Base-by-base conservation (phyloP, 305 asterid species). In the Solanum chacoense region DNA sequence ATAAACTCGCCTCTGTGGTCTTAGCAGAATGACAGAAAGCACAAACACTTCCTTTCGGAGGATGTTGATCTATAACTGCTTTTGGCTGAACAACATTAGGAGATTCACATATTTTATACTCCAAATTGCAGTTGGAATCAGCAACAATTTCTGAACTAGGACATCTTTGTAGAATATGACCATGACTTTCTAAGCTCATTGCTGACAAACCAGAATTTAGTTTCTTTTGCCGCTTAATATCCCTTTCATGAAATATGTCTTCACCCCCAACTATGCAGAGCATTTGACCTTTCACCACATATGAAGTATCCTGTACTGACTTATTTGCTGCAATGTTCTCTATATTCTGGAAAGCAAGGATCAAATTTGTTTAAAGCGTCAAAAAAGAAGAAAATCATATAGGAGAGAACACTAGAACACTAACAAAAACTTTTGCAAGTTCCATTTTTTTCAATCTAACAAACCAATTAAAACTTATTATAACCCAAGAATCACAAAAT, bases 21-120 rank as follows among this genome's bases (percentile, higher is more conserved):
- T 90, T 89, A 42, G 98, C 93, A 79, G 98, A 91, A 81, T 93
- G 95, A 93, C 99, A 97, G 90, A 97, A 95, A 59, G 93, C 97
- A 92, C 99, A 97, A 72, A 88, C 87, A 86, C 92, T 90, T 89
- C 87, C 93, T 88, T 88, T 88, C n/a, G 31, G 88, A 88, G 76
- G 37, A 32, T 91, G 86, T 83, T 89, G 90, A 86, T 87, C 93
- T 38, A 88, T 55, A 38, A 85, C 90, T 72, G 85, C 91, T 28
- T 42, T 80, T 76, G 91, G 88, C 89, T 94, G 89, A 75, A 87
- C 89, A 86, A 86, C 84, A 90, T 89, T 31, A 88, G 88, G 90
- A 32, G 89, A 89, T 45, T 92, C 93, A 81, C 85, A 75, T 65
- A 76, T 55, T 89, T 89, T 94, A 73, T 87, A 72, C 84, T 90